Conservation (phyloP, 306 rosid species). For the Geum urbanum region DNA sequence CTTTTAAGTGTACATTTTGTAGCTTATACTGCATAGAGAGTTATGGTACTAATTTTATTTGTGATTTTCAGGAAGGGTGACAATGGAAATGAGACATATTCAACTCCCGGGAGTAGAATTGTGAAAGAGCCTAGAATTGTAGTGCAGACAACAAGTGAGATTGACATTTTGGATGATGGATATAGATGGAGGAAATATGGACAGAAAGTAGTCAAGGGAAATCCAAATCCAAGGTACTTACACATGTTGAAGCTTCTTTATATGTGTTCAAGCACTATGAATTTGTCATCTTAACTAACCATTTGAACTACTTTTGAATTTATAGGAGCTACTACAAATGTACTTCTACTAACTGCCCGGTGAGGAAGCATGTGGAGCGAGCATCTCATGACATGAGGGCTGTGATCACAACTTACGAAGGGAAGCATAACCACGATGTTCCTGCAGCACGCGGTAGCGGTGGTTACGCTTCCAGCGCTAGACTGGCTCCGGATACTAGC, state of each 20-base stretch:
- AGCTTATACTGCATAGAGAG: slow-evolving; percentile 1
- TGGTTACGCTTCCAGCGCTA: slow-evolving; percentile 27
- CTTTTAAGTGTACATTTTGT: neutral
- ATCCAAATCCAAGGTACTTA: slow-evolving; percentile 87
- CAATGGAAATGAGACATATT: slow-evolving; percentile 48
- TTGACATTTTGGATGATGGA: slow-evolving; percentile 93
- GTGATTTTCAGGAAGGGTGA: slow-evolving; percentile 67
- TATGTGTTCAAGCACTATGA: neutral
- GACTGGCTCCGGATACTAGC: slow-evolving; percentile 16
- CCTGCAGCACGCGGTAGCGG: slow-evolving; percentile 82
- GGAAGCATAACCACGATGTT: slow-evolving; percentile 90
- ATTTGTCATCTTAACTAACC: slow-evolving; percentile 17
- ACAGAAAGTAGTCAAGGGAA: slow-evolving; percentile 97
- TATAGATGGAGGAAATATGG: slow-evolving; percentile 98
- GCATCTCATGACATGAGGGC: slow-evolving; percentile 73
- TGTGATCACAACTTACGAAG: slow-evolving; percentile 95
- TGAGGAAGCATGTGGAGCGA: slow-evolving; percentile 90
- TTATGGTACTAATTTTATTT: slow-evolving; percentile 11
- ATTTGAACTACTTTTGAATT: neutral
- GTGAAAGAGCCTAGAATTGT: slow-evolving; percentile 96
- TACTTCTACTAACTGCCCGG: slow-evolving; percentile 71
- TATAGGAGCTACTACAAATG: slow-evolving; percentile 96
- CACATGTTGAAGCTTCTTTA: neutral
- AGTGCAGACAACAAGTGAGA: slow-evolving; percentile 91
- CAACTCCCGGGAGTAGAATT: slow-evolving; percentile 54